These are phyloP conservation scores for Aureobasidium sp. DNA, from an alignment of 2,329 filamentous ascomycete species.

Conservation along the genomic window DNA sequence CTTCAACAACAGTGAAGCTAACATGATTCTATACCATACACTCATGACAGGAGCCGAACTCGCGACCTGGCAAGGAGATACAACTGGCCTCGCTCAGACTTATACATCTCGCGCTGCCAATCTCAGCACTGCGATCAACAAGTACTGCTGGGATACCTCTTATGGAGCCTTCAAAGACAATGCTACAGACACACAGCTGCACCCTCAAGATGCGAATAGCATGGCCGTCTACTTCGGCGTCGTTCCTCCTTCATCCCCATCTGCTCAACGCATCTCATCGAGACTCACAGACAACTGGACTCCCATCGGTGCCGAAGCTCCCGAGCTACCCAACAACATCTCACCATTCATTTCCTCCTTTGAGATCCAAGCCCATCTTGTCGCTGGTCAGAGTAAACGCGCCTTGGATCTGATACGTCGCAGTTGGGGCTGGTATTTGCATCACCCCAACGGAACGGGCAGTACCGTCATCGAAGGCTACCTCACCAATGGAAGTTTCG, in stretches of 20 bases:
- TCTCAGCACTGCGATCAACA: conserved; percentile 22
- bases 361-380: conserved; percentile 50
- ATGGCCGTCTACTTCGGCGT: conserved; percentile 18
- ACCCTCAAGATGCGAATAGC: conserved; percentile 34
- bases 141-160: conserved; percentile 21
- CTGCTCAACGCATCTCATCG: conserved; percentile 13
- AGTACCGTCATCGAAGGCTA: conserved; percentile 54
- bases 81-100: conserved; percentile 18
- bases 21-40: conserved; percentile 44
- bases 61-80: conserved; percentile 22
- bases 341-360: conserved; percentile 51
- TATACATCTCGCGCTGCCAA: conserved; percentile 18
- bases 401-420: conserved; percentile 48
- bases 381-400: conserved; percentile 34
- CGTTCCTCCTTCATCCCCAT: conserved; percentile 16
- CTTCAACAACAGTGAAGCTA: conserved; percentile 43
- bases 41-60: conserved; percentile 23
- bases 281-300: conserved; percentile 45
- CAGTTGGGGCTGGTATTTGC: conserved; percentile 53
- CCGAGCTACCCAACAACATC: conserved; percentile 50
- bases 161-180: conserved; percentile 28
- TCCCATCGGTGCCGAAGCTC: conserved; percentile 45
- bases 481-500: conserved; percentile 46
- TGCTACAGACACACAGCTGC: conserved; percentile 34
- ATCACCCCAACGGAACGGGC: conserved; percentile 48